phyloP scores from a whole-genome alignment of 371 early-diverging fungal genomes.

The Mucor velutinosus region DNA sequence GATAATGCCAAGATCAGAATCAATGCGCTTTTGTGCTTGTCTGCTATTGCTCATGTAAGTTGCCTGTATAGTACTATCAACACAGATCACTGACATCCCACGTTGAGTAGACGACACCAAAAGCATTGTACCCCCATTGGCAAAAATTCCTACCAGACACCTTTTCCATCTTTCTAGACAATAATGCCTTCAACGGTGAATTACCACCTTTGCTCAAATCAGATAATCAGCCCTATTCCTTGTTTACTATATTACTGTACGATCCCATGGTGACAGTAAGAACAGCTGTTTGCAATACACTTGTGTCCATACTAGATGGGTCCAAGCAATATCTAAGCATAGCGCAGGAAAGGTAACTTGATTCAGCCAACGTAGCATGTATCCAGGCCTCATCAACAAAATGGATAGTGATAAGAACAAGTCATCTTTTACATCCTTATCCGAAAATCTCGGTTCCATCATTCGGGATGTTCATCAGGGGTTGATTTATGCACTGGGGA shows the following conservation, averaged over 20 bases:
- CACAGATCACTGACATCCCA: background rate
- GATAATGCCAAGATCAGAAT: slow-evolving; percentile 58
- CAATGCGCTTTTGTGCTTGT: slow-evolving; percentile 60
- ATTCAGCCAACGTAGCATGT: background rate
- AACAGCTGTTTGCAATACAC: slow-evolving; percentile 54
- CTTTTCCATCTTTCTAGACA: slow-evolving; percentile 33
- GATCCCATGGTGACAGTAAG: slow-evolving; percentile 51
- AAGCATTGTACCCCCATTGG: slow-evolving; percentile 63
- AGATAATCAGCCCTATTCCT: slow-evolving; percentile 45
- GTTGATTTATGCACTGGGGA: slow-evolving; percentile 33
- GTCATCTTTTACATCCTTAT: slow-evolving; percentile 52
- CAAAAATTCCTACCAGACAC: slow-evolving; percentile 61
- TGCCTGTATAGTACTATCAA: background rate
- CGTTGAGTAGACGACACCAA: slow-evolving; percentile 48
- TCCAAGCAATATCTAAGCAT: slow-evolving; percentile 63
- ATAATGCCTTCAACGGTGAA: slow-evolving; percentile 18
- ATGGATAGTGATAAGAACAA: slow-evolving; percentile 21
- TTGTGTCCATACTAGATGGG: slow-evolving; percentile 61
- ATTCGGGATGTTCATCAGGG: slow-evolving; percentile 49
- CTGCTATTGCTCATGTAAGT: slow-evolving; percentile 55
- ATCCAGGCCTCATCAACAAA: background rate
- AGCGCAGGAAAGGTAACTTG: slow-evolving; percentile 56
- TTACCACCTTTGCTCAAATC: slow-evolving; percentile 29
- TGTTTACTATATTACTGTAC: slow-evolving; percentile 50
- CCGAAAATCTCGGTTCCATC: slow-evolving; percentile 45